phyloP scores from a whole-genome alignment of 805 yeast species.

The Sugiyamaella marilandica region DNA sequence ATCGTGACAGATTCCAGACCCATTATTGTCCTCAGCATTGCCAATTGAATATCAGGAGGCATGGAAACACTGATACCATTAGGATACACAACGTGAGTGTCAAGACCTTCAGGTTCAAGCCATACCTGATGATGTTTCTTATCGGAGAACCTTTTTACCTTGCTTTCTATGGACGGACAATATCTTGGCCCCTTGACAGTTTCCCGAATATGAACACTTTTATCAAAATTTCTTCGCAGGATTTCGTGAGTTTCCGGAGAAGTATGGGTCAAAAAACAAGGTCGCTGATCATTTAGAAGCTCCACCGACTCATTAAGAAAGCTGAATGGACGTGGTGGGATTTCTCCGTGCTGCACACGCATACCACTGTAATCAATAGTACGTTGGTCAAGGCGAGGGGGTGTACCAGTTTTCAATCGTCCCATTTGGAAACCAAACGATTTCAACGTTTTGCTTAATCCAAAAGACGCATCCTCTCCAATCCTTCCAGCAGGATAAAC shows the following conservation, averaged over 20 bases:
- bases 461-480: conserved; percentile 88
- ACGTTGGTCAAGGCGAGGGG: conserved; percentile 74
- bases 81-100: conserved; percentile 85
- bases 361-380: conserved; percentile 67
- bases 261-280: conserved; percentile 76
- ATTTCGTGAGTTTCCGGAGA: conserved; percentile 69
- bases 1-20: conserved; percentile 87
- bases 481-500: conserved; percentile 87
- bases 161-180: conserved; percentile 95
- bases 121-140: conserved; percentile 77
- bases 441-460: conserved; percentile 71
- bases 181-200: conserved; percentile 95
- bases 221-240: conserved; percentile 63
- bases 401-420: conserved; percentile 94
- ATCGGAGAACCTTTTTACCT: conserved; percentile 72
- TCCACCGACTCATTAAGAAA: conserved; percentile 66
- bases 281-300: conserved; percentile 51
- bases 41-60: conserved; percentile 88
- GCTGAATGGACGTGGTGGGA: conserved; percentile 87
- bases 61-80: conserved; percentile 94
- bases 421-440: conserved; percentile 81
- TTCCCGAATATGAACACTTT: conserved; percentile 86
- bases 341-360: conserved; percentile 71
- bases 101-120: conserved; percentile 95
- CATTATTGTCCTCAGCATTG: conserved; percentile 69